Percentiles rank a stretch among this genome's conserved stretches.
Conservation (phyloP, 495 filamentous ascomycete species). For the Aspergillus taichungensis region DNA sequence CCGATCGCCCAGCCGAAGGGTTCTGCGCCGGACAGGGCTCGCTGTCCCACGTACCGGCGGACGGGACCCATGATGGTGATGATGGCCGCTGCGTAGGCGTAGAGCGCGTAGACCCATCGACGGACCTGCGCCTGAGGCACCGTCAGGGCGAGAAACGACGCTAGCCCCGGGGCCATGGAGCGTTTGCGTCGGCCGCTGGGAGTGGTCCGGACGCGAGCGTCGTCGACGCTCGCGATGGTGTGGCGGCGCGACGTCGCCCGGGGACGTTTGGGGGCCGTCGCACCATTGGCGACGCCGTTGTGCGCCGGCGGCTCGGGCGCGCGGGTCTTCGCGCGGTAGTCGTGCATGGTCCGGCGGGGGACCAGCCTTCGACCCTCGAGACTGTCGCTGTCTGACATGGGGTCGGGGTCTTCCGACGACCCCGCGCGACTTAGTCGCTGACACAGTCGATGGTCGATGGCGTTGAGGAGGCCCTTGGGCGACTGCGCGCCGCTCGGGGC, state of each 20-base stretch:
- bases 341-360: conserved; percentile 22
- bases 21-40: conserved; percentile 63
- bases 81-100: conserved; percentile 60
- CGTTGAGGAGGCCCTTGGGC: conserved; percentile 40
- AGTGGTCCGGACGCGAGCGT: conserved; percentile 39
- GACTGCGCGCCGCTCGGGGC: conserved; percentile 36
- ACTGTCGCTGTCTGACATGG: conserved; percentile 37
- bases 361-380: conserved; percentile 14
- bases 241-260: conserved; percentile 32
- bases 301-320: conserved; percentile 4
- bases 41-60: conserved; percentile 53
- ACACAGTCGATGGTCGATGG: conserved; percentile 41
- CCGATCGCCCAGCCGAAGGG: conserved; percentile 88
- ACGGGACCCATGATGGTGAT: conserved; percentile 61
- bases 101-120: conserved; percentile 76
- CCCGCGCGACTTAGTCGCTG: conserved; percentile 31
- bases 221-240: conserved; percentile 39
- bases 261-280: no score
- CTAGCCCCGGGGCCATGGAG: conserved; percentile 54
- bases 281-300: no score
- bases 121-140: conserved; percentile 62
- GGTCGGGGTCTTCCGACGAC: conserved; percentile 23
- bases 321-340: conserved; percentile 8
- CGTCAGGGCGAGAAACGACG: conserved; percentile 72
- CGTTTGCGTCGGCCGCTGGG: conserved; percentile 60